These are phyloP conservation scores for Cornus controversa DNA, from an alignment of 148 eudicot genomes.

Conservation along the genomic window DNA sequence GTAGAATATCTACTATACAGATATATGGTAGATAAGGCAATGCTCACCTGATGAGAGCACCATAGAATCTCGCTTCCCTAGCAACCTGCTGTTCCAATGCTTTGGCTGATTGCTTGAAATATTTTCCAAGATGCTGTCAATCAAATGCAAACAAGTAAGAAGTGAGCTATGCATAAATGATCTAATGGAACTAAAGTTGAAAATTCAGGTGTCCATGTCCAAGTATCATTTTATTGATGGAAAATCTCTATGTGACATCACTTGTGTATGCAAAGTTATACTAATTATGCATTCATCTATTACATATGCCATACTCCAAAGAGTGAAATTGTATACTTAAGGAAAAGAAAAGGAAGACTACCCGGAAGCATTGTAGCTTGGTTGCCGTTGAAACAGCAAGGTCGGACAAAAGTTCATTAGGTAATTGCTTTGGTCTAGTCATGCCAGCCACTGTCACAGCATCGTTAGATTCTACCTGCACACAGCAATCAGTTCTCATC, in stretches of 20 bases:
- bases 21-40: neutral
- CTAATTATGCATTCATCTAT: neutral
- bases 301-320: neutral
- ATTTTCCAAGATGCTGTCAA: constrained; percentile 85
- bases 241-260: too few relatives aligned
- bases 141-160: constrained; percentile 8
- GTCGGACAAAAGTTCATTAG: constrained; percentile 77
- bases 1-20: neutral
- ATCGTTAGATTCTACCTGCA: constrained; percentile 92
- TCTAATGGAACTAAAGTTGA: neutral
- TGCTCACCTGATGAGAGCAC: constrained; percentile 91
- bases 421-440: constrained; percentile 89
- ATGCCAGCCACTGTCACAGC: constrained; percentile 89
- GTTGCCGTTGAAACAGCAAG: constrained; percentile 89
- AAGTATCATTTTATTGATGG: too few relatives aligned
- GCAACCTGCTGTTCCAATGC: constrained; percentile 86
- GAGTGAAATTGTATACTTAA: neutral
- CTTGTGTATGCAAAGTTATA: neutral
- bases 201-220: neutral
- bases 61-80: constrained; percentile 95
- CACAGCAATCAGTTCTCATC: constrained; percentile 7
- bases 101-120: constrained; percentile 95
- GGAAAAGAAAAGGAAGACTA: constrained; percentile 24
- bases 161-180: neutral
- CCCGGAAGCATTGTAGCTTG: constrained; percentile 91